Conservation (phyloP, 805 yeast genomes). For the Ogataea parapolymorpha region DNA sequence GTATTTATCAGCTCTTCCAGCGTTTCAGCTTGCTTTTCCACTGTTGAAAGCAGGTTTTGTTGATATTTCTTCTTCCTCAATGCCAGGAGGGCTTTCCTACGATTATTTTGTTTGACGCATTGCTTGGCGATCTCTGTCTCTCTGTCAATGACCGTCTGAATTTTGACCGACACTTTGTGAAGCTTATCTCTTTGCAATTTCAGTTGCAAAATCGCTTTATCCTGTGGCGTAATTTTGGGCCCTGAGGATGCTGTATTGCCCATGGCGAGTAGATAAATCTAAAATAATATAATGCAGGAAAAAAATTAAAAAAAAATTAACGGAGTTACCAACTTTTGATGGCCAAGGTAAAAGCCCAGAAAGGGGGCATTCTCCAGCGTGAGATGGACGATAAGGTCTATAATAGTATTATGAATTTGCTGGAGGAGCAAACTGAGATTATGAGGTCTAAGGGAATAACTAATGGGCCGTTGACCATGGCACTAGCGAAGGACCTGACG, state of each 20-base stretch:
- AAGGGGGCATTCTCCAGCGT: constrained; percentile 26
- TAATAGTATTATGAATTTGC: constrained; percentile 49
- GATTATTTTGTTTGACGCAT: constrained; percentile 51
- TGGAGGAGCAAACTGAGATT: constrained; percentile 58
- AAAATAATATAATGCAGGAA: neutral
- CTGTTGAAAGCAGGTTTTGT: constrained; percentile 61
- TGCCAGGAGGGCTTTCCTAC: constrained; percentile 62
- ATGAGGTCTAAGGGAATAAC: constrained; percentile 34
- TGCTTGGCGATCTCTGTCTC: constrained; percentile 62
- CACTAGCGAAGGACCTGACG: constrained; percentile 59
- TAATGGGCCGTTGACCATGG: constrained; percentile 40
- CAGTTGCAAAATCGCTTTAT: constrained; percentile 79
- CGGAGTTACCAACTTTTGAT: neutral
- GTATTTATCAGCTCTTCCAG: constrained; percentile 74
- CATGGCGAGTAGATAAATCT: constrained; percentile 21
- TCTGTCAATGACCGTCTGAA: constrained; percentile 51
- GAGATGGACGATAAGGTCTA: constrained; percentile 55
- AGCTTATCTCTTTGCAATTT: constrained; percentile 87
- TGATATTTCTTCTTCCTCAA: constrained; percentile 81
- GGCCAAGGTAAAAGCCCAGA: constrained; percentile 15
- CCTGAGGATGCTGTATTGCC: constrained; percentile 29
- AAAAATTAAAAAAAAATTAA: neutral
- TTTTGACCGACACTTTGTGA: constrained; percentile 63
- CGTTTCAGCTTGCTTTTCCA: constrained; percentile 74
- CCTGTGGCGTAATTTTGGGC: constrained; percentile 75